phyloP scores from a whole-genome alignment of 2,329 filamentous ascomycete species.

The Ophiostoma australiae region DNA sequence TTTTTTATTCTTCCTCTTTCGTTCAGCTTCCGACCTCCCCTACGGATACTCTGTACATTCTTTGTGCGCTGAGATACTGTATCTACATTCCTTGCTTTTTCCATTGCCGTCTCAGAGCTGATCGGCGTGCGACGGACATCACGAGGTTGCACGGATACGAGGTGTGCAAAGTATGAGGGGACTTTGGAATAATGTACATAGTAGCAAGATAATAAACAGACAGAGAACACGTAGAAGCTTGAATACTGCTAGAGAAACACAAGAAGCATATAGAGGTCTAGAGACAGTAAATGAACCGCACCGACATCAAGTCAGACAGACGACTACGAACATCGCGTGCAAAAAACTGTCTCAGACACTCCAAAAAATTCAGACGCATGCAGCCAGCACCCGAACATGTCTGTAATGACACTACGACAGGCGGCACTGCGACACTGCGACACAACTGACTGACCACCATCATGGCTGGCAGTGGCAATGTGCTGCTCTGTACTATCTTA shows the following conservation, averaged over 20 bases:
- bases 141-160: slow-evolving; percentile 9
- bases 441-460: background rate
- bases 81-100: slow-evolving; percentile 7
- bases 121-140: slow-evolving; percentile 7
- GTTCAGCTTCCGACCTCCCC: background rate
- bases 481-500: no score
- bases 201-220: background rate
- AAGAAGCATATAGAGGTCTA: background rate
- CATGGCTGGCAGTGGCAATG: background rate
- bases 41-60: background rate
- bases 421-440: background rate
- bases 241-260: background rate
- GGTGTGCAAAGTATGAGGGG: background rate
- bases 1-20: background rate
- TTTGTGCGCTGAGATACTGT: background rate
- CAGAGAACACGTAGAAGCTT: background rate
- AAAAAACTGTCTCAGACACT: background rate
- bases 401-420: background rate
- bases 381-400: background rate
- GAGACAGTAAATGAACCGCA: no score
- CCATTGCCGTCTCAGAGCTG: background rate
- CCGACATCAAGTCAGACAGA: background rate
- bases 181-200: background rate
- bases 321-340: background rate
- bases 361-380: background rate